Conservation (phyloP, 306 rosid genomes). For the Cotoneaster glaucophyllus region DNA sequence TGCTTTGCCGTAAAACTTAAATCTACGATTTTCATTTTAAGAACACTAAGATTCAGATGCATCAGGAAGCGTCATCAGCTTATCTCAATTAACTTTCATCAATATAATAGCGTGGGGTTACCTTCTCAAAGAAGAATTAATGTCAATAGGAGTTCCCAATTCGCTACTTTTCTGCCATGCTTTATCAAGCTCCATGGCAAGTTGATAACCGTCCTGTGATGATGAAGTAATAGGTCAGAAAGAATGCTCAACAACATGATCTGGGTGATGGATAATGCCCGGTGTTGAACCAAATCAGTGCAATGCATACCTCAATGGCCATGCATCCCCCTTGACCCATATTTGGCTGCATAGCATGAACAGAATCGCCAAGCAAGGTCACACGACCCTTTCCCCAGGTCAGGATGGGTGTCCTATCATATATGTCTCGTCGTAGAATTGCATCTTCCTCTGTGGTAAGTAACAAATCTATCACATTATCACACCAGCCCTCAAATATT, state of each 20-base stretch:
- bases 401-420: conserved; percentile 65
- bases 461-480: conserved; percentile 74
- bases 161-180: conserved; percentile 51
- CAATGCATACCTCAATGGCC: conserved; percentile 79
- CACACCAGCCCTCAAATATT: conserved; percentile 93
- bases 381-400: conserved; percentile 93
- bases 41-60: background rate
- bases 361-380: conserved; percentile 92
- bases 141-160: conserved; percentile 54
- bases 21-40: background rate
- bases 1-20: background rate
- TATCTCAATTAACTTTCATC: background rate
- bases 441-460: conserved; percentile 77
- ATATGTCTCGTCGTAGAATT: conserved; percentile 89
- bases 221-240: conserved; percentile 14
- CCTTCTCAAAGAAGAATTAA: conserved; percentile 68
- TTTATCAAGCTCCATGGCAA: conserved; percentile 68
- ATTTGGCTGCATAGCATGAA: conserved; percentile 99
- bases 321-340: conserved; percentile 99
- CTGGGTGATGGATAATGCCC: background rate
- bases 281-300: background rate
- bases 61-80: background rate
- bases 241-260: background rate
- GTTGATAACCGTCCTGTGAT: conserved; percentile 86
- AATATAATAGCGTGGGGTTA: conserved; percentile 1